A percentile compares a stretch with the other conserved stretches of the same genome.
These are phyloP conservation scores for Barnettozyma sp. DNA, from an alignment of 805 yeast genomes.

Conservation along the genomic window DNA sequence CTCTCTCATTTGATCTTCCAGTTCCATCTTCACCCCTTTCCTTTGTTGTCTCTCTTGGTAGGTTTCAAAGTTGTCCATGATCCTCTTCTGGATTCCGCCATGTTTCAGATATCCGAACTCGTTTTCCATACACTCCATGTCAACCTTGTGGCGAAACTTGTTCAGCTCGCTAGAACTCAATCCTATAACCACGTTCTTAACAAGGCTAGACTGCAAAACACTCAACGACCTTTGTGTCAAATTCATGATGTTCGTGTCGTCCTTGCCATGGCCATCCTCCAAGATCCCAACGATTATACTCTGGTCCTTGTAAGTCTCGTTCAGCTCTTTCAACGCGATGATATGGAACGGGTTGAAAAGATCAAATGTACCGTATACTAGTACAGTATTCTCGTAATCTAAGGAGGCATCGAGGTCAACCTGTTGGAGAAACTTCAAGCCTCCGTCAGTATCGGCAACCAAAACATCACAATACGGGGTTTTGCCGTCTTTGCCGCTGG, in stretches of 20 bases:
- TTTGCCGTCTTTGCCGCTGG: slow-evolving; percentile 57
- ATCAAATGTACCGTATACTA: slow-evolving; percentile 81
- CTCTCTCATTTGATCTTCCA: slow-evolving; percentile 30
- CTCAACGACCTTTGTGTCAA: slow-evolving; percentile 79
- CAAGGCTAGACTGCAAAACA: slow-evolving; percentile 79
- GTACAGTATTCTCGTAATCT: slow-evolving; percentile 22
- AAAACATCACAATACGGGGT: slow-evolving; percentile 51
- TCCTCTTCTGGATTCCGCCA: slow-evolving; percentile 67
- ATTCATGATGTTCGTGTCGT: slow-evolving; percentile 76
- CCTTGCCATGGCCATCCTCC: slow-evolving; percentile 51
- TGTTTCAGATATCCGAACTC: slow-evolving; percentile 60
- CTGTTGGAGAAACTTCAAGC: slow-evolving; percentile 18
- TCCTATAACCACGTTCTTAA: slow-evolving; percentile 64
- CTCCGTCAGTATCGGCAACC: slow-evolving; percentile 30
- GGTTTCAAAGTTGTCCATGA: slow-evolving; percentile 54
- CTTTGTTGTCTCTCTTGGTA: slow-evolving; percentile 83
- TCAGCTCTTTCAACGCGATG: slow-evolving; percentile 51
- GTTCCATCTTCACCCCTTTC: slow-evolving; percentile 74
- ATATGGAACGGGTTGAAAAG: slow-evolving; percentile 92
- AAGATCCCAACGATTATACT: slow-evolving; percentile 62
- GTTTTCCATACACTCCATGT: slow-evolving; percentile 39
- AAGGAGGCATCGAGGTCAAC: slow-evolving; percentile 5
- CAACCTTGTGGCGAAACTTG: background rate
- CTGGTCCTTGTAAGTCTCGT: slow-evolving; percentile 30
- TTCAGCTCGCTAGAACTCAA: slow-evolving; percentile 12